Base-by-base conservation (phyloP, 2,329 filamentous ascomycete species). In the Aspergillus novoparasiticus region DNA sequence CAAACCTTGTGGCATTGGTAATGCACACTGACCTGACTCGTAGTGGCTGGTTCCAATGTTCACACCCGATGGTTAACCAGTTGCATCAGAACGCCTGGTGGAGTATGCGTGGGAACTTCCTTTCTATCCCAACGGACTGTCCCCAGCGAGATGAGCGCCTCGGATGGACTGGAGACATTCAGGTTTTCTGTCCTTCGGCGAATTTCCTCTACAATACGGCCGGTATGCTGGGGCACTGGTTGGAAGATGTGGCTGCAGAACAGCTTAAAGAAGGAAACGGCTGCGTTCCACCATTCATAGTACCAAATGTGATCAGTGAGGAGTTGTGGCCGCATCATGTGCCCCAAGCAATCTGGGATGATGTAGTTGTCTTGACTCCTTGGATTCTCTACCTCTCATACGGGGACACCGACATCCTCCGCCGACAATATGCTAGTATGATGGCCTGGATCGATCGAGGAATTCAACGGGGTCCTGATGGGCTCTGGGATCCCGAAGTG, bases 61-160 rank as follows among this genome's bases (percentile, higher is more conserved):
- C 86, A 0, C 72, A 88, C 55, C 54, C 68, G 0, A 72, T 82
- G 4, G 65, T 89, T 30, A 88, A 87, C 66, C 75, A 82, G 53
- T 79, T 89, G 5, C 82, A 88, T 65, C 59, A 79, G 1, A 89
- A 89, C 59, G 79, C 84, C 0, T 69, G 76, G 34, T 88, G 86
- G 86, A 81, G 81, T 6, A 86, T 87, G 82, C 80, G 81, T 32
- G 85, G 85, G 0, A 89, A 88, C 66, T 88, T 89, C 66, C 66
- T 88, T 3, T 81, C 80, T 0, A 73, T 88, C 0, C 85, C 85
- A 0, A 88, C 85, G 0, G 86, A 89, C 67, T 87, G 84, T 65
- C 85, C 85, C 0, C 84, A 86, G 64, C 77, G 84, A 1, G 84
- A 87, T 59, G 84, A 87, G 71, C 78, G 84, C 0, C 71, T 86